These are phyloP conservation scores for Hippophae tibetana DNA, from an alignment of 306 rosid genomes.

Conservation along the genomic window DNA sequence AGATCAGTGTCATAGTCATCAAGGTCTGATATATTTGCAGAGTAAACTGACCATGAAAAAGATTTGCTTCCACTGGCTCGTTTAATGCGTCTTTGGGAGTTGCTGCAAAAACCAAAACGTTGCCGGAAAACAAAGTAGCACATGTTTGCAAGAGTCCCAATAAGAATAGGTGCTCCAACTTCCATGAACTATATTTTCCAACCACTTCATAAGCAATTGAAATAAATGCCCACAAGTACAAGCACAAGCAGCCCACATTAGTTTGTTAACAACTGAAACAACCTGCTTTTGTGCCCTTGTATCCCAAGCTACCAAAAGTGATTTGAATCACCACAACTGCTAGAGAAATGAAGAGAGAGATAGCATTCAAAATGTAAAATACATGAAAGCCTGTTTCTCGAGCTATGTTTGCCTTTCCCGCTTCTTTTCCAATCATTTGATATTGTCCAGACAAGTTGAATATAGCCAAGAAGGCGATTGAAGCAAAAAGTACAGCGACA, in stretches of 20 bases:
- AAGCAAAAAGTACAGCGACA: conserved; percentile 91
- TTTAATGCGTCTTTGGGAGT: conserved; percentile 79
- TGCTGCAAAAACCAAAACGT: conserved; percentile 55
- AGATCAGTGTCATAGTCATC: conserved; percentile 71
- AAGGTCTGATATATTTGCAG: conserved; percentile 66
- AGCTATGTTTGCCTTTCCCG: conserved; percentile 62
- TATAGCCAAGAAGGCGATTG: conserved; percentile 90
- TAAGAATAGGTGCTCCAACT: conserved; percentile 63
- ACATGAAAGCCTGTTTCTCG: conserved; percentile 47
- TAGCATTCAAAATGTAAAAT: conserved; percentile 72
- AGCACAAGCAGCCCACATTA: conserved; percentile 96
- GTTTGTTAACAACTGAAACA: conserved; percentile 85
- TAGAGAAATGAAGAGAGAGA: conserved; percentile 81
- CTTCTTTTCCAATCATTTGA: conserved; percentile 6
- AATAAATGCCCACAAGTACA: conserved; percentile 93
- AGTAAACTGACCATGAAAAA: conserved; percentile 71
- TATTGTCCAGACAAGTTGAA: conserved; percentile 91
- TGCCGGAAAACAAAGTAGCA: conserved; percentile 85
- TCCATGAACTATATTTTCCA: conserved; percentile 53
- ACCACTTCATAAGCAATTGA: conserved; percentile 70
- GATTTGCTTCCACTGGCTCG: conserved; percentile 77
- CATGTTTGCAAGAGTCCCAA: conserved; percentile 81
- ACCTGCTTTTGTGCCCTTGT: conserved; percentile 85
- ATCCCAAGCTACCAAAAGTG: conserved; percentile 98
- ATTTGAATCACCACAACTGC: conserved; percentile 94